These are phyloP conservation scores for Microcyclospora tardicrescens DNA, from an alignment of 2,329 filamentous ascomycete species.

Conservation along the genomic window DNA sequence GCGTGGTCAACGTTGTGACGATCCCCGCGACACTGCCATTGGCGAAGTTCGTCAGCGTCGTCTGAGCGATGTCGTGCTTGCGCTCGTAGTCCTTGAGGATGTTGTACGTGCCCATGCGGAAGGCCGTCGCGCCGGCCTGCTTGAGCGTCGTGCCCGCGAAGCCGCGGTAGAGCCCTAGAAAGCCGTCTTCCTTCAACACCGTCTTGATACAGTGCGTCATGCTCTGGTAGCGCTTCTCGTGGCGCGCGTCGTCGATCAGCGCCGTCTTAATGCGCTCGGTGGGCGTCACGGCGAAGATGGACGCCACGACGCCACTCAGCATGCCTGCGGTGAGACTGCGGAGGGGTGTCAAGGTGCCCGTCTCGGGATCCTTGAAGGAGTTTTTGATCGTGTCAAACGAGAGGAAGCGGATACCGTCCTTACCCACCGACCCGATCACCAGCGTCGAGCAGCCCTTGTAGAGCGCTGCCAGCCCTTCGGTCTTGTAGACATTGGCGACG, in stretches of 20 bases:
- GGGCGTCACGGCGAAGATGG: slow-evolving; percentile 52
- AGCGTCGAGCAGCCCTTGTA: slow-evolving; percentile 52
- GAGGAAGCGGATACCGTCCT: slow-evolving; percentile 54
- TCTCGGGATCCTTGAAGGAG: slow-evolving; percentile 40
- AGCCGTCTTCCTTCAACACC: slow-evolving; percentile 40
- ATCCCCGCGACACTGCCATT: slow-evolving; percentile 50
- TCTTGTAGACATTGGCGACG: slow-evolving; percentile 40
- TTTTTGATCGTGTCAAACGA: slow-evolving; percentile 54
- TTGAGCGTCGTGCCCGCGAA: slow-evolving; percentile 49
- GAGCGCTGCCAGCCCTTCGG: slow-evolving; percentile 45
- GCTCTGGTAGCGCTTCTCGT: slow-evolving; percentile 35
- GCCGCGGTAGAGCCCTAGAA: slow-evolving; percentile 44
- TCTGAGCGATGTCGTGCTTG: slow-evolving; percentile 35
- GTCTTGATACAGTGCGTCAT: slow-evolving; percentile 38
- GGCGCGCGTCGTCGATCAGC: slow-evolving; percentile 48
- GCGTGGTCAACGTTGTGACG: slow-evolving; percentile 46
- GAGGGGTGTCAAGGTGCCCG: slow-evolving; percentile 42
- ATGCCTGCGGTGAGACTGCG: slow-evolving; percentile 52
- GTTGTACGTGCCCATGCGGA: slow-evolving; percentile 50
- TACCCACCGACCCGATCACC: slow-evolving; percentile 47
- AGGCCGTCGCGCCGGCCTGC: slow-evolving; percentile 48
- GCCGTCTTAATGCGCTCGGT: slow-evolving; percentile 58
- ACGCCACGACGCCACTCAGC: slow-evolving; percentile 48
- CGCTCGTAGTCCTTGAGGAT: slow-evolving; percentile 48
- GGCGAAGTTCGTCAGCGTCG: slow-evolving; percentile 43